Percentiles rank a stretch among this genome's conserved stretches.
Evolutionary conservation across 1,284 basidiomycete species (phyloP).

Genomic region (Ceratorhiza oryzae-sativae): DNA sequence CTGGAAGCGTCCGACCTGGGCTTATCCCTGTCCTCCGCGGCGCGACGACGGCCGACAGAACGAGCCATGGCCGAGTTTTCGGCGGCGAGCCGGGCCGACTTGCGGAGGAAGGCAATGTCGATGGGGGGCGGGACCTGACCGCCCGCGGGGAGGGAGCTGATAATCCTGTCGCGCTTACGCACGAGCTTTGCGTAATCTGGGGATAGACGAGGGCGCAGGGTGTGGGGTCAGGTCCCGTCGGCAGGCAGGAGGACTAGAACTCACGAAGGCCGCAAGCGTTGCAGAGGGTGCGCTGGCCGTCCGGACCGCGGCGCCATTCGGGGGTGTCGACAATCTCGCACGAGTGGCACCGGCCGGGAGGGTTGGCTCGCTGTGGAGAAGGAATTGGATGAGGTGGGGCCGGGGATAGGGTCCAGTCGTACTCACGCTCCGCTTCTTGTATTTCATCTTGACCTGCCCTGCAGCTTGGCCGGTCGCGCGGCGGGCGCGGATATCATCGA

Average conservation of each 20-base stretch:
- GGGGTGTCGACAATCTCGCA: constrained; percentile 43
- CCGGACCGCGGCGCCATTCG: constrained; percentile 44
- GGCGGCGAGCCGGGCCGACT: constrained; percentile 28
- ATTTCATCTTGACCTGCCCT: constrained; percentile 34
- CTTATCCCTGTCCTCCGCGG: background rate
- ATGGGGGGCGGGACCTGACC: constrained; percentile 15
- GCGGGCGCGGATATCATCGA: constrained; percentile 37
- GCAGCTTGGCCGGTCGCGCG: background rate
- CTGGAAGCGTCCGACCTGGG: background rate
- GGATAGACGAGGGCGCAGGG: background rate
- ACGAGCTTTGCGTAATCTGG: constrained; percentile 43
- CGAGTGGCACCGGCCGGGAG: constrained; percentile 41
- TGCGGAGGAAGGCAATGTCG: constrained; percentile 24
- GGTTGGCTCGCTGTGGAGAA: constrained; percentile 27
- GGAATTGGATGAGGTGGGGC: background rate
- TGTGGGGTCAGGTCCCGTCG: background rate
- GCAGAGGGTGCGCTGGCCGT: constrained; percentile 43
- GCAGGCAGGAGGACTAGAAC: background rate
- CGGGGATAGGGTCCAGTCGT: background rate
- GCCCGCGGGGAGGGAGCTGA: constrained; percentile 6
- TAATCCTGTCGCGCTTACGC: constrained; percentile 33
- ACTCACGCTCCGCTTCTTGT: constrained; percentile 43
- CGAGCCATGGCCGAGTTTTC: constrained; percentile 25
- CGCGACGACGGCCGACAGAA: constrained; percentile 4
- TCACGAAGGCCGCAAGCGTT: constrained; percentile 44